Evolutionary conservation across 2,329 filamentous ascomycete species (phyloP).

Genomic region (Botrytis paeoniae): DNA sequence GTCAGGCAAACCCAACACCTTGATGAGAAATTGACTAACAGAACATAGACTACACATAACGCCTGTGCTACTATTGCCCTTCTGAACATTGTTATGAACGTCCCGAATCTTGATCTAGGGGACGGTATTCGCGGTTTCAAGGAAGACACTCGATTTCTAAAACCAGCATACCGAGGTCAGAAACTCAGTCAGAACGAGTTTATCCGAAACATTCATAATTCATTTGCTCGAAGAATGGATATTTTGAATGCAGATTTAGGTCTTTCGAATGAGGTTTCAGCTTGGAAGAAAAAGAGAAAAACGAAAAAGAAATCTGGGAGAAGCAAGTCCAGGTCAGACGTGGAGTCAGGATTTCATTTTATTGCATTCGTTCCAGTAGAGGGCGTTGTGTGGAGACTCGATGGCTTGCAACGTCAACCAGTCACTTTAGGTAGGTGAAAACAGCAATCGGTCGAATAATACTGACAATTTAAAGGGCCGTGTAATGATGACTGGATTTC

Average conservation of each 20-base stretch:
- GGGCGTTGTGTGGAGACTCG: conserved; percentile 81
- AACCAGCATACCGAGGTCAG: conserved; percentile 71
- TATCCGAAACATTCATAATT: conserved; percentile 82
- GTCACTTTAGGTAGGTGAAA: conserved; percentile 53
- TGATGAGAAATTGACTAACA: not conserved
- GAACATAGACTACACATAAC: conserved; percentile 67
- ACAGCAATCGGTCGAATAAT: not conserved
- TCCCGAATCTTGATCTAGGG: conserved; percentile 63
- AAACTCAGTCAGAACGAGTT: conserved; percentile 70
- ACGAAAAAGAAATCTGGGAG: conserved; percentile 41
- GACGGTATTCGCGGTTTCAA: conserved; percentile 71
- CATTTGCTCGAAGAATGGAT: conserved; percentile 78
- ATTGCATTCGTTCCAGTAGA: conserved; percentile 79
- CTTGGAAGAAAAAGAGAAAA: conserved; percentile 39
- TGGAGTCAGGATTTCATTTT: conserved; percentile 76
- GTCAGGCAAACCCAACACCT: conserved; percentile 43
- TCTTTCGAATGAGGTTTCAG: conserved; percentile 52
- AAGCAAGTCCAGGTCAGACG: conserved; percentile 44
- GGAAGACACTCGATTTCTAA: conserved; percentile 63
- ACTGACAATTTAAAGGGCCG: conserved; percentile 25
- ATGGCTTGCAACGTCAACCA: conserved; percentile 75
- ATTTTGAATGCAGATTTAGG: conserved; percentile 68
- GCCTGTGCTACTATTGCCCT: conserved; percentile 91
- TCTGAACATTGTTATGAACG: conserved; percentile 91
- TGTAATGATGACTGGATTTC: conserved; percentile 60